Evolutionary conservation across 1,139 yeast genomes (phyloP).

Genomic region (Geotrichum aggregatum): DNA sequence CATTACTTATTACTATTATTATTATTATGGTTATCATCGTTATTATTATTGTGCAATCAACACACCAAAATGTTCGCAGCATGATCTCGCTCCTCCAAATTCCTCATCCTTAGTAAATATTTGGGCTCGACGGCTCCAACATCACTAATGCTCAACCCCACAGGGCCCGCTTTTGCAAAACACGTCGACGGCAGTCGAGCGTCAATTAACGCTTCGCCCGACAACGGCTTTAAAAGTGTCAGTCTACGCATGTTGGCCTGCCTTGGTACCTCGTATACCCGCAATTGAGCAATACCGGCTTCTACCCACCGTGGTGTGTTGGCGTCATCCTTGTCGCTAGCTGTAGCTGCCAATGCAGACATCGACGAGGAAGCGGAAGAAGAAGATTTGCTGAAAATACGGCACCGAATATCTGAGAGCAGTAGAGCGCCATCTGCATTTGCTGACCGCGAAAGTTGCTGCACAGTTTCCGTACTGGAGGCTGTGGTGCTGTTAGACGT

Average conservation of each 20-base stretch:
- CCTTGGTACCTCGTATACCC: conserved; percentile 27
- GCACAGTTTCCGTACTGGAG: no score
- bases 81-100: conserved; percentile 9
- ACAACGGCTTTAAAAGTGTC: conserved; percentile 1
- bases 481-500: background rate
- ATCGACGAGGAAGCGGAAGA: conserved; percentile 10
- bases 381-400: conserved; percentile 22
- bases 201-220: conserved; percentile 8
- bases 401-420: conserved; percentile 30
- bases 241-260: conserved; percentile 4
- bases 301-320: conserved; percentile 24
- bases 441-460: no score
- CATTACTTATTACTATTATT: no score
- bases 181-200: conserved; percentile 12
- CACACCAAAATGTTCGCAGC: conserved; percentile 2
- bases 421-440: conserved; percentile 17
- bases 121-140: conserved; percentile 4
- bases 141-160: conserved; percentile 16
- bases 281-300: conserved; percentile 26
- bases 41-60: no score
- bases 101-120: conserved; percentile 10
- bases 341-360: conserved; percentile 21
- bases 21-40: no score
- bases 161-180: conserved; percentile 12
- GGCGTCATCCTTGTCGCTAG: background rate